Conservation (phyloP, 345 rosid species). For the Firmiana major region DNA sequence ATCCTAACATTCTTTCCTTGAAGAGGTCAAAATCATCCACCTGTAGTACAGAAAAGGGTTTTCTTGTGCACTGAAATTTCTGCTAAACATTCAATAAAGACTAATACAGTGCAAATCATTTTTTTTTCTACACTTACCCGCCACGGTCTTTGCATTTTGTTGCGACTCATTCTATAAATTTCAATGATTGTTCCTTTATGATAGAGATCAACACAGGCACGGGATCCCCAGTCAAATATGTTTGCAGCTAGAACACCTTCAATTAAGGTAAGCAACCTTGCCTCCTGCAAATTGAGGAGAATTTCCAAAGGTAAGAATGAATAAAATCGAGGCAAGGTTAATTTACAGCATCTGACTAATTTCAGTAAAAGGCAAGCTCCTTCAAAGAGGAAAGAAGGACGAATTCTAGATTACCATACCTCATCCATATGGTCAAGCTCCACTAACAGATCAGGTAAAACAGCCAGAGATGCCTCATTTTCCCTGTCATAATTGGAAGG, state of each 20-base stretch:
- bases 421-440: slow-evolving; percentile 88
- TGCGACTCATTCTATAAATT: slow-evolving; percentile 97
- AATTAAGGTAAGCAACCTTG: slow-evolving; percentile 78
- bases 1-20: slow-evolving; percentile 83
- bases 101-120: neutral
- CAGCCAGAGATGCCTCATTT: slow-evolving; percentile 99
- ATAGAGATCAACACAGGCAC: slow-evolving; percentile 97
- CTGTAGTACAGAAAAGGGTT: slow-evolving; percentile 32
- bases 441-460: slow-evolving; percentile 74
- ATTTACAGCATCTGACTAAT: neutral
- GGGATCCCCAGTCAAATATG: slow-evolving; percentile 99
- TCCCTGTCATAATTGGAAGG: slow-evolving; percentile 52
- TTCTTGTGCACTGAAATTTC: slow-evolving; percentile 10
- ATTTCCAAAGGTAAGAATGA: neutral
- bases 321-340: neutral
- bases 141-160: slow-evolving; percentile 99
- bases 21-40: slow-evolving; percentile 94
- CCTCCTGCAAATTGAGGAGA: slow-evolving; percentile 53
- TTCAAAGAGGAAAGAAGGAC: neutral
- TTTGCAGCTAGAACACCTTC: slow-evolving; percentile 99
- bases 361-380: neutral
- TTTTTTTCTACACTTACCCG: slow-evolving; percentile 45
- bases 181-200: slow-evolving; percentile 98
- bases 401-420: slow-evolving; percentile 41
- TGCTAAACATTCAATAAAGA: neutral